Conservation (phyloP, 495 filamentous ascomycete species). For the Sabuloglossum arenarium region DNA sequence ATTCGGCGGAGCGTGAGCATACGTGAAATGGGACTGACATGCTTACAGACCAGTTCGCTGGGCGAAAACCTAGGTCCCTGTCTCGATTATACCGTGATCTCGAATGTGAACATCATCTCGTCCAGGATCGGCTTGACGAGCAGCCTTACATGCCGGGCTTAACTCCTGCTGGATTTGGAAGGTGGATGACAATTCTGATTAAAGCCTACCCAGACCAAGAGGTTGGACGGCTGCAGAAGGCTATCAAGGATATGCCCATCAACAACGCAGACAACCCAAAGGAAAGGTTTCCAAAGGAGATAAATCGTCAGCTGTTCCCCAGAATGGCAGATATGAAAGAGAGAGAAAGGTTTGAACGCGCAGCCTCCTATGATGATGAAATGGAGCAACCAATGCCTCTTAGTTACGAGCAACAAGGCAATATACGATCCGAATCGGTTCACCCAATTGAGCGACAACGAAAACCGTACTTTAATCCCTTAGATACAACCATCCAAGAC, state of each 20-base stretch:
- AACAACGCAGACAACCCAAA: slow-evolving; percentile 46
- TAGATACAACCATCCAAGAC: background rate
- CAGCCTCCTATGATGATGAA: background rate
- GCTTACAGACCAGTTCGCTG: slow-evolving; percentile 28
- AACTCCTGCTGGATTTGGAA: slow-evolving; percentile 59
- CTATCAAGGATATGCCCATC: slow-evolving; percentile 56
- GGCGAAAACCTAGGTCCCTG: slow-evolving; percentile 29
- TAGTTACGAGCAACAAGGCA: background rate
- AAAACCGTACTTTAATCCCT: background rate
- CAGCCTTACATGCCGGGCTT: slow-evolving; percentile 53
- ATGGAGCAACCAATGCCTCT: background rate
- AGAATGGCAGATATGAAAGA: background rate
- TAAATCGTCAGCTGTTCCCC: slow-evolving; percentile 55
- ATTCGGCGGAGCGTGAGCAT: background rate
- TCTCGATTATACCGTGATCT: slow-evolving; percentile 58
- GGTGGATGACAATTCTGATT: slow-evolving; percentile 56
- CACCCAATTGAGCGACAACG: background rate
- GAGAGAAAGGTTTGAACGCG: background rate
- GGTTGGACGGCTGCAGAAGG: slow-evolving; percentile 48
- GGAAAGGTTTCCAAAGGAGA: slow-evolving; percentile 61
- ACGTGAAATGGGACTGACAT: background rate
- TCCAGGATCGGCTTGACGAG: slow-evolving; percentile 37
- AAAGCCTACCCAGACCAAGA: slow-evolving; percentile 63
- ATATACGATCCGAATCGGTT: background rate
- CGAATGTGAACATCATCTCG: slow-evolving; percentile 59